Percentiles rank a stretch among this genome's conserved stretches.
Conservation (phyloP, 2,329 filamentous ascomycete species). For the Colletotrichum truncatum region DNA sequence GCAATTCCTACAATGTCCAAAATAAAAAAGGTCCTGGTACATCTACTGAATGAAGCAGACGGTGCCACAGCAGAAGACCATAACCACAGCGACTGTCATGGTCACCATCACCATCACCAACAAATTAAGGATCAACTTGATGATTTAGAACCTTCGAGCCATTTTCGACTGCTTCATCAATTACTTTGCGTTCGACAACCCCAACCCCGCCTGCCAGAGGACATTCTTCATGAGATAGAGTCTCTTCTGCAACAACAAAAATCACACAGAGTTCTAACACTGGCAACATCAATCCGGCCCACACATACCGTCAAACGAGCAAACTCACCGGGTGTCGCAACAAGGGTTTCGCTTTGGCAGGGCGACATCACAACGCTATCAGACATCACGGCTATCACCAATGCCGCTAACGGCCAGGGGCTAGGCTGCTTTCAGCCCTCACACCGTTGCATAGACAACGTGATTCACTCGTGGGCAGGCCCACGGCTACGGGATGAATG, state of each 20-base stretch:
- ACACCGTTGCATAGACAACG: constrained; percentile 46
- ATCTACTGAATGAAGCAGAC: constrained; percentile 2
- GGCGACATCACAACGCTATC: constrained; percentile 44
- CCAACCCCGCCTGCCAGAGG: constrained; percentile 29
- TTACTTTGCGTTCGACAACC: constrained; percentile 39
- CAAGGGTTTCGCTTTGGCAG: constrained; percentile 40
- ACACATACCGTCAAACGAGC: neutral
- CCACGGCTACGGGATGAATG: constrained; percentile 42
- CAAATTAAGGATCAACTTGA: constrained; percentile 21
- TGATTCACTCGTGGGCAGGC: constrained; percentile 42
- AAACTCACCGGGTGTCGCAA: neutral
- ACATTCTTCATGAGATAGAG: constrained; percentile 33
- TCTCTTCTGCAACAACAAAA: constrained; percentile 2
- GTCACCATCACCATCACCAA: neutral
- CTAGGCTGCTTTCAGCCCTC: constrained; percentile 45
- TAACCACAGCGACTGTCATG: neutral
- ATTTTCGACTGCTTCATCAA: constrained; percentile 31
- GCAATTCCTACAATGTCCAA: neutral
- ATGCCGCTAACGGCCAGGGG: constrained; percentile 44
- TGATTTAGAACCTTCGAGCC: constrained; percentile 20
- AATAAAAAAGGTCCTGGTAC: neutral
- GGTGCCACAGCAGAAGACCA: neutral
- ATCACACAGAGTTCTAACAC: constrained; percentile 11
- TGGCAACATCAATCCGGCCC: neutral
- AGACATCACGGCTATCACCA: constrained; percentile 43